These are phyloP conservation scores for Lipomyces spencermartinsiae DNA, from an alignment of 805 yeast genomes.

Conservation along the genomic window DNA sequence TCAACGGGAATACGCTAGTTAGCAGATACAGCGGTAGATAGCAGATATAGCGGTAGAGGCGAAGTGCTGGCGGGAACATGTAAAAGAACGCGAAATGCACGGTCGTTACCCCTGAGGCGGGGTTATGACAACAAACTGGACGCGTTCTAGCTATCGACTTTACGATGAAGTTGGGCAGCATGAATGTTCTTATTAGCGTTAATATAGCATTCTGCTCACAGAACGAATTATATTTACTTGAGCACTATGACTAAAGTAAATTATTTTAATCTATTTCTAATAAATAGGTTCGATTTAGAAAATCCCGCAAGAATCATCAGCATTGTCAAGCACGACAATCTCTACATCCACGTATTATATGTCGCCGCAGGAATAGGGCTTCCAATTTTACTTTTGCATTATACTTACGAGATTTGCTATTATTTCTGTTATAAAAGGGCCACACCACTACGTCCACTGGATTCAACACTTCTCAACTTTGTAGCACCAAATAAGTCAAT, in stretches of 20 bases:
- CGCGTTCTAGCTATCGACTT: neutral
- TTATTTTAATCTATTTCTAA: neutral
- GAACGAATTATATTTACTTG: neutral
- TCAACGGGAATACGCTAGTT: neutral
- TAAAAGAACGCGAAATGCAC: neutral
- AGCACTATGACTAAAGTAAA: neutral
- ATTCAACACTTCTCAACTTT: slow-evolving; percentile 1
- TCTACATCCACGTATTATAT: neutral
- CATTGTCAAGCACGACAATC: neutral
- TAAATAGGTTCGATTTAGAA: neutral
- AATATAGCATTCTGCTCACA: neutral
- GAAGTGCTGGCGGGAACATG: neutral
- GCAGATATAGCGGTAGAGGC: neutral
- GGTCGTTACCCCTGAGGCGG: neutral
- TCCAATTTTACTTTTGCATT: neutral
- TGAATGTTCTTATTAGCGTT: neutral
- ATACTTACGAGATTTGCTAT: neutral
- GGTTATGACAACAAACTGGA: neutral
- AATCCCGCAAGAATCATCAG: neutral
- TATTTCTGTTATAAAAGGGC: neutral
- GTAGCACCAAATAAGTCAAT: slow-evolving; percentile 2
- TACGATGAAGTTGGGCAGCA: neutral
- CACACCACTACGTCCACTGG: neutral
- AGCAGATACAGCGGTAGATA: neutral
- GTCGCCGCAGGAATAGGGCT: neutral